Evolutionary conservation across 805 yeast species (phyloP).

Genomic region (Wickerhamomyces mucosus): DNA sequence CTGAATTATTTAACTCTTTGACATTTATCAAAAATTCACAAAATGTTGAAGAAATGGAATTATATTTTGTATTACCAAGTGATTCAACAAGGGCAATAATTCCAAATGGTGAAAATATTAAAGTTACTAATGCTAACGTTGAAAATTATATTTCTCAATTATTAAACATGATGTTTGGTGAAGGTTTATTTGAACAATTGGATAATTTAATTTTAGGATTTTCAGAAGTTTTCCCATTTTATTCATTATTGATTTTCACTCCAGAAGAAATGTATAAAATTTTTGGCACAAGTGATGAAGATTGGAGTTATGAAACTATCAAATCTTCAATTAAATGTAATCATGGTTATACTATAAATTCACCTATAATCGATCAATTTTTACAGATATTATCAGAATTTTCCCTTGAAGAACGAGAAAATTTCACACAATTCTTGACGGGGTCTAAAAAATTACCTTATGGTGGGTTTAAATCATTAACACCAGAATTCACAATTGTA

Average conservation of each 20-base stretch:
- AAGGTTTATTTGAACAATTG: slow-evolving; percentile 58
- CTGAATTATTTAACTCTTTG: slow-evolving; percentile 48
- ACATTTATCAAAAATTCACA: slow-evolving; percentile 32
- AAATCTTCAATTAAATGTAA: slow-evolving; percentile 63
- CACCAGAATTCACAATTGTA: slow-evolving; percentile 83
- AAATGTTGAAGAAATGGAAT: slow-evolving; percentile 39
- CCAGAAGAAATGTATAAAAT: slow-evolving; percentile 63
- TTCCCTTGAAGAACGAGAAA: slow-evolving; percentile 44
- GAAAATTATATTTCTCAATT: slow-evolving; percentile 37
- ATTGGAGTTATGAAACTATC: slow-evolving; percentile 68
- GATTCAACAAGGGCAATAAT: slow-evolving; percentile 48
- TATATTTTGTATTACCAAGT: slow-evolving; percentile 75
- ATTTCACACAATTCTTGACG: slow-evolving; percentile 78
- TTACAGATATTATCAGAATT: slow-evolving; percentile 55
- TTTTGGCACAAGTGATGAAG: slow-evolving; percentile 76
- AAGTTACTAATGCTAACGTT: slow-evolving; percentile 44
- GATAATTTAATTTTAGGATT: slow-evolving; percentile 71
- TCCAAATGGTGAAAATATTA: slow-evolving; percentile 41
- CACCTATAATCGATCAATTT: slow-evolving; percentile 50
- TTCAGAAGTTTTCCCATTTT: slow-evolving; percentile 70
- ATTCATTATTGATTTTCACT: slow-evolving; percentile 60
- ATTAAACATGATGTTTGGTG: slow-evolving; percentile 5
- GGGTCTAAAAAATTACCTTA: slow-evolving; percentile 91
- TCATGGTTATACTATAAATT: slow-evolving; percentile 78
- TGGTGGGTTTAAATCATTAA: slow-evolving; percentile 81